Conservation (phyloP, 371 early-diverging fungal genomes). For the Apophysomyces ossiformis region DNA sequence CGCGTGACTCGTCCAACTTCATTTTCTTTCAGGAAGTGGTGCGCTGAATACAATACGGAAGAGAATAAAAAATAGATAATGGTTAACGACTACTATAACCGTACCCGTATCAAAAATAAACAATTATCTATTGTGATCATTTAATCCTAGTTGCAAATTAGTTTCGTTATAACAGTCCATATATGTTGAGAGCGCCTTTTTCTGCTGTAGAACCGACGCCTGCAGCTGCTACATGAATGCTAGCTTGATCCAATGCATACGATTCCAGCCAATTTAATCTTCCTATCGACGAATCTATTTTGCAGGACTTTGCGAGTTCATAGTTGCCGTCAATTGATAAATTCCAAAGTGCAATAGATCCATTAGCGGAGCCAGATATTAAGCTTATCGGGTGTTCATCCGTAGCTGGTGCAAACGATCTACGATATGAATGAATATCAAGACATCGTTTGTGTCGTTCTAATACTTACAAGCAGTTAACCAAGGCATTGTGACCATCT, state of each 20-base stretch:
- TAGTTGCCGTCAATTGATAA: constrained; percentile 1
- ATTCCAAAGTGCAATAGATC: constrained; percentile 22
- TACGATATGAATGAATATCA: neutral
- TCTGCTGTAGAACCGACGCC: constrained; percentile 18
- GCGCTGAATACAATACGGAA: too few relatives aligned
- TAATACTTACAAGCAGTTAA: constrained; percentile 43
- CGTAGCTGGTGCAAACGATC: constrained; percentile 18
- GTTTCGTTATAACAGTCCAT: neutral
- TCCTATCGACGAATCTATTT: constrained; percentile 18
- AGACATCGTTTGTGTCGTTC: neutral
- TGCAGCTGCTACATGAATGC: constrained; percentile 18
- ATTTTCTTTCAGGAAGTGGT: too few relatives aligned
- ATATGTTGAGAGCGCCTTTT: constrained; percentile 23
- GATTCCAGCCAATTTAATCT: constrained; percentile 24
- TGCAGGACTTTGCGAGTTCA: constrained; percentile 4
- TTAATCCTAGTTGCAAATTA: too few relatives aligned
- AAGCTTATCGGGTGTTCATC: constrained; percentile 17
- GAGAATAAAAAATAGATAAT: too few relatives aligned
- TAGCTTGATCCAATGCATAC: constrained; percentile 5
- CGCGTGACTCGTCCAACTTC: too few relatives aligned
- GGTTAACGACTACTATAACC: too few relatives aligned
- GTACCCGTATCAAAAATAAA: too few relatives aligned
- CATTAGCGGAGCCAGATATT: constrained; percentile 31
- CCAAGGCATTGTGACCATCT: constrained; percentile 42
- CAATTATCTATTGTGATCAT: too few relatives aligned